Evolutionary conservation across 257 asterid genomes (phyloP).

Genomic region (Craterostigma plantagineum): DNA sequence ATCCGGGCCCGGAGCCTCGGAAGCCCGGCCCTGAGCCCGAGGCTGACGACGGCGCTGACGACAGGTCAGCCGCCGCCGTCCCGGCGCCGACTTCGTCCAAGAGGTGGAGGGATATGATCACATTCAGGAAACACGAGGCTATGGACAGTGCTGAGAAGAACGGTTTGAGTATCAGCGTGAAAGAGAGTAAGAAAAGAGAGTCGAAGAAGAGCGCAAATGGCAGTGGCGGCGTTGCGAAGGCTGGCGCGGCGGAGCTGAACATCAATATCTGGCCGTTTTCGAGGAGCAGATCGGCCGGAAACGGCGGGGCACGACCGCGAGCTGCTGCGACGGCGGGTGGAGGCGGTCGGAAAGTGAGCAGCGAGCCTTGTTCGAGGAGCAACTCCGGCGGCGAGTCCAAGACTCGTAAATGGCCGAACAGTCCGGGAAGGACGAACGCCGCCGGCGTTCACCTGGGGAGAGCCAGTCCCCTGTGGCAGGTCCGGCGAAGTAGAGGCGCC

Average conservation of each 20-base stretch:
- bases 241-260: conserved; percentile 46
- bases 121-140: no score
- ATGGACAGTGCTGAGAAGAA: no score
- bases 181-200: conserved; percentile 25
- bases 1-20: no score
- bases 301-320: conserved; percentile 37
- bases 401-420: conserved; percentile 42
- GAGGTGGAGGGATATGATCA: no score
- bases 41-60: no score
- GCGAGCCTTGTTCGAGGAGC: conserved; percentile 73
- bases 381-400: conserved; percentile 64
- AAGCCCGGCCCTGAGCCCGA: no score
- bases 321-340: no score
- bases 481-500: conserved; percentile 22
- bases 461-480: conserved; percentile 58
- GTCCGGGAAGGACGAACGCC: conserved; percentile 25
- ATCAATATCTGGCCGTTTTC: conserved; percentile 77
- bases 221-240: conserved; percentile 5
- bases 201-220: conserved; percentile 10
- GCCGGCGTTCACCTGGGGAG: conserved; percentile 64
- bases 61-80: no score
- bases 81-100: no score
- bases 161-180: no score
- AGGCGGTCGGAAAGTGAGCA: conserved; percentile 34
- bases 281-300: conserved; percentile 83